Conservation (phyloP, 495 filamentous ascomycete species). For the Pseudomonodictys pantanalensis region DNA sequence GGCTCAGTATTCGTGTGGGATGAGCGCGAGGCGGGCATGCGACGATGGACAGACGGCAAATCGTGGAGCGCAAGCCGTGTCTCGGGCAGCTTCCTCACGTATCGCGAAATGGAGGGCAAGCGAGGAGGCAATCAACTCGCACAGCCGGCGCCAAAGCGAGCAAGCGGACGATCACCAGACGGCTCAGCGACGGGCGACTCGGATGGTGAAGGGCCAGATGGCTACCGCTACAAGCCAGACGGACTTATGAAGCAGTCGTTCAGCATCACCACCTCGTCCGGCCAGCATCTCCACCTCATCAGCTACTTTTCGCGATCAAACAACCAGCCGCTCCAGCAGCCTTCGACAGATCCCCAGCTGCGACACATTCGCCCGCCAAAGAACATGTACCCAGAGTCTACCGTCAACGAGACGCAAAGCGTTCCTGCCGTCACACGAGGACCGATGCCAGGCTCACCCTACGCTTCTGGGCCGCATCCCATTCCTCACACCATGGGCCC, state of each 20-base stretch:
- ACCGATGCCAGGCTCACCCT: slow-evolving; percentile 58
- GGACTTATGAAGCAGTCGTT: slow-evolving; percentile 99
- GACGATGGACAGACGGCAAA: slow-evolving; percentile 97
- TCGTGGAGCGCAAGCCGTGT: slow-evolving; percentile 98
- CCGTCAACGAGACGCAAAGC: slow-evolving; percentile 77
- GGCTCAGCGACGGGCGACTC: slow-evolving; percentile 27
- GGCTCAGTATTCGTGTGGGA: slow-evolving; percentile 99
- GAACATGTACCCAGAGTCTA: slow-evolving; percentile 95
- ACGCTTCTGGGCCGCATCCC: too few relatives aligned
- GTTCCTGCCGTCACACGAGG: slow-evolving; percentile 62
- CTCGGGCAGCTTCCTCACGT: slow-evolving; percentile 95
- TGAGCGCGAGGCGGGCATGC: slow-evolving; percentile 96
- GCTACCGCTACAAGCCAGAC: slow-evolving; percentile 95
- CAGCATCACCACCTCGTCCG: slow-evolving; percentile 88
- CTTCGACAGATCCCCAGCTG: slow-evolving; percentile 74
- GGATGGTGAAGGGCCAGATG: slow-evolving; percentile 79
- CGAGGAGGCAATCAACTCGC: slow-evolving; percentile 63
- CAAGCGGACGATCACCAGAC: slow-evolving; percentile 68
- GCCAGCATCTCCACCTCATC: slow-evolving; percentile 93
- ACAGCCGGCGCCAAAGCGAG: slow-evolving; percentile 33
- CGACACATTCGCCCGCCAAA: slow-evolving; percentile 81
- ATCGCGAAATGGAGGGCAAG: slow-evolving; percentile 98
- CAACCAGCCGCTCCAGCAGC: slow-evolving; percentile 67
- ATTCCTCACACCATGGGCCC: slow-evolving; percentile 52
- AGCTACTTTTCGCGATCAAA: slow-evolving; percentile 88